Conservation (phyloP, 306 rosid species). For the Macrotyloma uniflorum region DNA sequence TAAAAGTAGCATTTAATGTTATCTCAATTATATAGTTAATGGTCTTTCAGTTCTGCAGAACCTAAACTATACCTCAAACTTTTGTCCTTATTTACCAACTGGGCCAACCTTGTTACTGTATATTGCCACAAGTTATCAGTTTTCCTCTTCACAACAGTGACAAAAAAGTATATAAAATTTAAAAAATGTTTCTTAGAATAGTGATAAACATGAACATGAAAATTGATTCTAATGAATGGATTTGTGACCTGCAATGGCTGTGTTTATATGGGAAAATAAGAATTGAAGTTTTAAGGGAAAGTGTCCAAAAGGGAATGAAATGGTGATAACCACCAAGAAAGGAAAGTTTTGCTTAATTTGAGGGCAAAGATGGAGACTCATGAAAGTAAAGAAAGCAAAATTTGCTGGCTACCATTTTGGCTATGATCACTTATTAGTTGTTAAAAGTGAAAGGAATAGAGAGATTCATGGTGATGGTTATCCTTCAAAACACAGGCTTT, state of each 20-base stretch:
- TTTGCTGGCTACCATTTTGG: slow-evolving; percentile 43
- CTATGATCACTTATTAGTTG: slow-evolving; percentile 10
- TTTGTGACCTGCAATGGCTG: background rate
- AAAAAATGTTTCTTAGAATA: background rate
- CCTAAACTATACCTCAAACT: background rate
- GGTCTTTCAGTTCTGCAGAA: background rate
- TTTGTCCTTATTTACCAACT: background rate
- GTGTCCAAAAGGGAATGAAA: slow-evolving; percentile 29
- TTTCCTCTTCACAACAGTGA: background rate
- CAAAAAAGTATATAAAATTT: background rate
- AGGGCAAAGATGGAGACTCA: slow-evolving; percentile 31
- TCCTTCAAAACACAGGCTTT: background rate
- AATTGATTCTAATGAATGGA: background rate
- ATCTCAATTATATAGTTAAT: background rate
- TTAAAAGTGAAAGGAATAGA: slow-evolving; percentile 20
- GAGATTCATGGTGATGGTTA: background rate
- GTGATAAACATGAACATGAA: background rate
- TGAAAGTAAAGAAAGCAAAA: slow-evolving; percentile 29
- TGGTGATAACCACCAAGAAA: background rate
- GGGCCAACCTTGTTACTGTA: background rate
- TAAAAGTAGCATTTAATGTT: background rate
- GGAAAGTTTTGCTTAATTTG: slow-evolving; percentile 37
- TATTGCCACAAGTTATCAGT: background rate
- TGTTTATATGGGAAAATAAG: background rate
- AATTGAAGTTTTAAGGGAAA: background rate